Base-by-base conservation (phyloP, 352 stramenopile genomes). In the Phytophthora europaea region DNA sequence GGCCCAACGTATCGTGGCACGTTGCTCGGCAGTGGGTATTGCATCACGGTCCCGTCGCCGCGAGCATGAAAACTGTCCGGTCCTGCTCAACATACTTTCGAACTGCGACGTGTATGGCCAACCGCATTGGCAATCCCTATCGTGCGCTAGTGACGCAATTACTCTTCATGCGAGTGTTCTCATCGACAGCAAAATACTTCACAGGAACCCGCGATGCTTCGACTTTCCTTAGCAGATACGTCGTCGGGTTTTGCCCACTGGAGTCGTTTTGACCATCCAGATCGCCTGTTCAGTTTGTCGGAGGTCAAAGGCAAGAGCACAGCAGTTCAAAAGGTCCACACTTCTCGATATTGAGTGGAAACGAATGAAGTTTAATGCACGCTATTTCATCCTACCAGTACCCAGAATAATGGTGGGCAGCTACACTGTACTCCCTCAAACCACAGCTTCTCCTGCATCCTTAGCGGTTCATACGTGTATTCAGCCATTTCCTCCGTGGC, bases 1-100 rank as follows among this genome's bases (percentile, higher is more conserved):
- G 31, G 43, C 16, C 10, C 20, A 51, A 13, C 3, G 22, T 61
- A n/a, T 74, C 67, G 31, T 61, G 40, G 9, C 60, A 9, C 3
- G 23, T 69, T 5, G 28, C 67, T 48, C 34, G 52, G 31, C 33
- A 50, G 31, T 67, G 61, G 0, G 53, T 70, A n/a, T 23, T 70
- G 67, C 8, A 74, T 45, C 18, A 74, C 28, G 2, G 53, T 74
- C 13, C 58, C 2, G 67, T 61, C 23, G 70, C 45, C 1, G 62
- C 40, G 34, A 75, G 8, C 23, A 75, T 66, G 33, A 75, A 71
- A 33, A 58, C 47, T 2, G 20, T 66, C 22, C 61, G 67, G 23
- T 70, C 55, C 40, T 61, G 7, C 28, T 75, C 61, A 2, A 66
- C 47, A 16, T 71, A 75, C 38, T 62, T 75, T 16, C 52, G 67